Conservation (phyloP, 2,329 filamentous ascomycete genomes). For the Thelonectria blattea region DNA sequence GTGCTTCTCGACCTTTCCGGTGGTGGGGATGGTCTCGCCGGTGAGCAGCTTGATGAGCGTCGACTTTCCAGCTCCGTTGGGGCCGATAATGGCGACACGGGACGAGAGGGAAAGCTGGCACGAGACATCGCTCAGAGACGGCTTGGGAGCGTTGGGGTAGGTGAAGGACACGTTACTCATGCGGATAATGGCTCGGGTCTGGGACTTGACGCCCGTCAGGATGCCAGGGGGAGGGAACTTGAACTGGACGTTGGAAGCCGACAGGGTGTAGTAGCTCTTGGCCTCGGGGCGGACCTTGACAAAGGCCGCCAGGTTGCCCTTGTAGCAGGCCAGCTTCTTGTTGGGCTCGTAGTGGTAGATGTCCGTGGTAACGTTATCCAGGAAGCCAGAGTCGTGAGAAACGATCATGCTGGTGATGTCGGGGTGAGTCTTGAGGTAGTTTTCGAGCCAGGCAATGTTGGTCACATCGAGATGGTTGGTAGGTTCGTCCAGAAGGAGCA, state of each 20-base stretch:
- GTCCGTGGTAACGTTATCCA: constrained; percentile 97
- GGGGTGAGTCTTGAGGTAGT: constrained; percentile 93
- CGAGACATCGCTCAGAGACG: constrained; percentile 86
- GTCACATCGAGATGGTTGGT: constrained; percentile 97
- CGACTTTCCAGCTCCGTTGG: constrained; percentile 97
- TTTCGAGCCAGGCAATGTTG: constrained; percentile 95
- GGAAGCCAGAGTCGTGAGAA: constrained; percentile 96
- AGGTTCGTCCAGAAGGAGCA: constrained; percentile 95
- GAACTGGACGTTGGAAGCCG: constrained; percentile 87
- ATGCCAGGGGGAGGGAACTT: constrained; percentile 98
- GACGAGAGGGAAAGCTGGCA: constrained; percentile 88
- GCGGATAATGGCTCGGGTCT: constrained; percentile 90
- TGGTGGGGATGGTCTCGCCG: constrained; percentile 83
- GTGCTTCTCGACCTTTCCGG: constrained; percentile 94
- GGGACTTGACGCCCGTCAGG: constrained; percentile 91
- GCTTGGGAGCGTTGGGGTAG: constrained; percentile 90
- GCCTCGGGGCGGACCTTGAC: constrained; percentile 91
- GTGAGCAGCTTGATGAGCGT: constrained; percentile 98
- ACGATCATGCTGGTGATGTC: constrained; percentile 98
- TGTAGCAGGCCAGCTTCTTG: constrained; percentile 92
- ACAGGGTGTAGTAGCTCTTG: constrained; percentile 97
- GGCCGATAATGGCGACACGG: constrained; percentile 93
- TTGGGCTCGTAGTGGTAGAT: constrained; percentile 97
- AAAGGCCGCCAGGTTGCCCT: constrained; percentile 82
- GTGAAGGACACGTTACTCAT: constrained; percentile 92